Base-by-base conservation (phyloP, 257 asterid species). In the Jacaranda mimosifolia region DNA sequence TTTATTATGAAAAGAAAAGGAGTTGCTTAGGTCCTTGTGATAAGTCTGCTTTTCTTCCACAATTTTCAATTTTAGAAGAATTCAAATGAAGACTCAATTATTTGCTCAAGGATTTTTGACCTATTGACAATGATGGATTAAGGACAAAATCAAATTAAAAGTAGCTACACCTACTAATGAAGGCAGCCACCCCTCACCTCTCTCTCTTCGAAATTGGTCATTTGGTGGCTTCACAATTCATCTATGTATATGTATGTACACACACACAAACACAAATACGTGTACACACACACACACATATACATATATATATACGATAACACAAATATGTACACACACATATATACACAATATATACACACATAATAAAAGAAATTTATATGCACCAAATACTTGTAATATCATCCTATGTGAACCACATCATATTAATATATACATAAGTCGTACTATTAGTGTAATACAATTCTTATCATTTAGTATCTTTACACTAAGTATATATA, bases 151-250 rank as follows among this genome's bases (percentile, higher is more conserved):
- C 17, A 40, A 46, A 81, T 77, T 17, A 40, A 46, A 81, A 76
- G 85, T 77, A 57, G 85, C 68, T 76, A 76, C 17, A 77, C 85
- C 85, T 64, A 81, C 85, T 76, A 71, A 72, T 71, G 85, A 72
- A 81, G 68, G 70, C 77, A 67, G 62, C 60, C 51, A 36, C 53
- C 38, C 40, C 39, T 45, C 19, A 40, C 64, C 66, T 45, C 15
- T 60, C 68, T 21, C 40, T 57, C 67, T 58, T 75, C 68, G 35
- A 68, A 60, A 59, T 67, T n/a, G n/a, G n/a, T n/a, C n/a, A n/a
- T n/a, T n/a, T n/a, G n/a, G n/a, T n/a, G n/a, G n/a, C n/a, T n/a
- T n/a, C n/a, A n/a, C n/a, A n/a, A n/a, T n/a, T n/a, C n/a, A n/a
- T n/a, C n/a, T n/a, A n/a, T n/a, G n/a, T n/a, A n/a, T n/a, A n/a